Percentiles rank a stretch among this genome's conserved stretches.
phyloP scores from a whole-genome alignment of 2,329 filamentous ascomycete species.

The Hirsutella thompsonii region DNA sequence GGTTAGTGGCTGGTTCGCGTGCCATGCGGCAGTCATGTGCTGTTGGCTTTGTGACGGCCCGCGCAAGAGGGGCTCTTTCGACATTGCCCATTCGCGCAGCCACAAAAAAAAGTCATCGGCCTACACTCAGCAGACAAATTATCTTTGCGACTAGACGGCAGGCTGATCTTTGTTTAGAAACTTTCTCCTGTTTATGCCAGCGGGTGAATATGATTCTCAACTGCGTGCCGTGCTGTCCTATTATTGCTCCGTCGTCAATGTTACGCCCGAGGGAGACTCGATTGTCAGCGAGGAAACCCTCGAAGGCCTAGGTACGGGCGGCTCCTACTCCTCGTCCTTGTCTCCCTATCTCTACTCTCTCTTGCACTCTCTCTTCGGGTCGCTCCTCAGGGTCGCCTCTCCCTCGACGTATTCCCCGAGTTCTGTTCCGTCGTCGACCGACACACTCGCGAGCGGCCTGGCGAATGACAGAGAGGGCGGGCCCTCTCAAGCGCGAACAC shows the following conservation, averaged over 20 bases:
- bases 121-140: not conserved
- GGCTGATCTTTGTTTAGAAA: slow-evolving; percentile 41
- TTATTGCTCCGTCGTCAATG: slow-evolving; percentile 76
- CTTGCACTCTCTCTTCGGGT: slow-evolving; percentile 62
- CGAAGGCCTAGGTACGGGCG: slow-evolving; percentile 83
- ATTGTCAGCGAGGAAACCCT: slow-evolving; percentile 81
- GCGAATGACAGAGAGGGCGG: not conserved
- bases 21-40: slow-evolving; percentile 4
- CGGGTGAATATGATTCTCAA: slow-evolving; percentile 48
- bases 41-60: slow-evolving; percentile 2
- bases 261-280: slow-evolving; percentile 91
- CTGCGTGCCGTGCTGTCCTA: slow-evolving; percentile 79
- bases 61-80: not conserved
- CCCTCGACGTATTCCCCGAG: slow-evolving; percentile 22
- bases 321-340: slow-evolving; percentile 24
- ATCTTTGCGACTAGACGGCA: slow-evolving; percentile 2
- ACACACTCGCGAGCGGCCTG: slow-evolving; percentile 7
- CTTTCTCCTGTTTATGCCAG: slow-evolving; percentile 82
- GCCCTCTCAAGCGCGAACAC: slow-evolving; percentile 4
- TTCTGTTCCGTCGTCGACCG: slow-evolving; percentile 2
- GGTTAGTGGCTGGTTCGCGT: not conserved
- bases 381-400: slow-evolving; percentile 55
- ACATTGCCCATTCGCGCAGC: not conserved
- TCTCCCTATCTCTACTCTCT: slow-evolving; percentile 28
- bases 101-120: not conserved